A percentile compares a stretch with the other conserved stretches of the same genome.
These are phyloP conservation scores for Termitomyces sp. DNA, from an alignment of 768 basidiomycete species.

Conservation along the genomic window DNA sequence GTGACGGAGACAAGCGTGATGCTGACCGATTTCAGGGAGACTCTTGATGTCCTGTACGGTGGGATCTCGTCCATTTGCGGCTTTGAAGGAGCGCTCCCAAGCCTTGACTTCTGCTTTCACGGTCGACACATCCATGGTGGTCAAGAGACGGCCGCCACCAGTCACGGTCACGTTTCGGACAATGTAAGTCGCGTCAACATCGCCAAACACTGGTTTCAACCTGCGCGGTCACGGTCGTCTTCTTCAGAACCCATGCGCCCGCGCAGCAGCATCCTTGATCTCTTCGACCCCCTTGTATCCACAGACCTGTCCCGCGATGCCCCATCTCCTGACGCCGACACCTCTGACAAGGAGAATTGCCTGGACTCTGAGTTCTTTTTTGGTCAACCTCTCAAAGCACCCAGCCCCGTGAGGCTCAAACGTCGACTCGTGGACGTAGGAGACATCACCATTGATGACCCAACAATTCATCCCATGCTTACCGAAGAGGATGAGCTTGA, in stretches of 20 bases:
- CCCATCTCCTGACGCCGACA: slow-evolving; percentile 28
- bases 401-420: slow-evolving; percentile 26
- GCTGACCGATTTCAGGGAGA: slow-evolving; percentile 59
- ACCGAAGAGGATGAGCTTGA: slow-evolving; percentile 31
- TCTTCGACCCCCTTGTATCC: slow-evolving; percentile 48
- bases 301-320: slow-evolving; percentile 15
- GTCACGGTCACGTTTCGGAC: slow-evolving; percentile 13
- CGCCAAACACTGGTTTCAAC: slow-evolving; percentile 29
- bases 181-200: slow-evolving; percentile 33
- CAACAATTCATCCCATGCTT: slow-evolving; percentile 25
- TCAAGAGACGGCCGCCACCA: slow-evolving; percentile 1
- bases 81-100: slow-evolving; percentile 72
- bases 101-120: slow-evolving; percentile 69
- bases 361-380: slow-evolving; percentile 26
- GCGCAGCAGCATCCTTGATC: slow-evolving; percentile 41
- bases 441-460: slow-evolving; percentile 40
- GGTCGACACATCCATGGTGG: slow-evolving; percentile 39
- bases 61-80: slow-evolving; percentile 51
- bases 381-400: slow-evolving; percentile 23
- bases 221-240: slow-evolving; percentile 2
- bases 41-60: slow-evolving; percentile 69
- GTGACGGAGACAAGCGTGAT: background rate
- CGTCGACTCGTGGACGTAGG: slow-evolving; percentile 48
- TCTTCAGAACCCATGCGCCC: slow-evolving; percentile 33
- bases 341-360: slow-evolving; percentile 49